Percentiles rank a stretch among this genome's conserved stretches.
These are phyloP conservation scores for Pleurotus tuoliensis DNA, from an alignment of 768 basidiomycete species.

Conservation along the genomic window DNA sequence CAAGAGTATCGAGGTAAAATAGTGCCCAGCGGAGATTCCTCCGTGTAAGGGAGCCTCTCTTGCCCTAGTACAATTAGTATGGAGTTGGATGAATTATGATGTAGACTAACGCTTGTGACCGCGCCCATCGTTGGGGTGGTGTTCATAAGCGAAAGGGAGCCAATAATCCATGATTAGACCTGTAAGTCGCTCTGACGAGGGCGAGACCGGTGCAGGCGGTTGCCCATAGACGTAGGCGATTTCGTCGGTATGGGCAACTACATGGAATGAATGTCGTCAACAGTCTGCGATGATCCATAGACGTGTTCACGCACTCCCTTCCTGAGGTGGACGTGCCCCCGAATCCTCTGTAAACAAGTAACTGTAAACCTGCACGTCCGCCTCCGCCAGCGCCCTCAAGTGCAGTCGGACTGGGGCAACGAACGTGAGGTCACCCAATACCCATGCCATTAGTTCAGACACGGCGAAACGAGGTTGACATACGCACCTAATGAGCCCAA, in stretches of 20 bases:
- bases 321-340: too few relatives aligned
- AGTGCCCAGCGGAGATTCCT: neutral
- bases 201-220: neutral
- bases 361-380: neutral
- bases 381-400: neutral
- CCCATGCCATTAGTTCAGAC: too few relatives aligned
- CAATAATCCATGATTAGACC: slow-evolving; percentile 38
- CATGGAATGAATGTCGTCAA: neutral
- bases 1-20: neutral
- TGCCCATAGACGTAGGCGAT: neutral
- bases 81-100: neutral
- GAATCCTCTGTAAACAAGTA: neutral
- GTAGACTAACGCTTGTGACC: slow-evolving; percentile 27
- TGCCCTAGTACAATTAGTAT: neutral
- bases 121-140: slow-evolving; percentile 39
- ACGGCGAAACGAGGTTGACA: too few relatives aligned
- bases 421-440: neutral
- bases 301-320: too few relatives aligned
- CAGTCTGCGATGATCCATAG: too few relatives aligned
- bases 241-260: neutral
- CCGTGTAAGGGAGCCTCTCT: neutral
- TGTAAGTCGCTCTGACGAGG: slow-evolving; percentile 20
- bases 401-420: neutral
- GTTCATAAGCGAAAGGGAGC: slow-evolving; percentile 40
- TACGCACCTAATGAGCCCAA: slow-evolving; percentile 17